Percentiles rank a stretch among this genome's conserved stretches.
phyloP scores from a whole-genome alignment of 192 early-diverging fungal species.

The Coemansia sp. region DNA sequence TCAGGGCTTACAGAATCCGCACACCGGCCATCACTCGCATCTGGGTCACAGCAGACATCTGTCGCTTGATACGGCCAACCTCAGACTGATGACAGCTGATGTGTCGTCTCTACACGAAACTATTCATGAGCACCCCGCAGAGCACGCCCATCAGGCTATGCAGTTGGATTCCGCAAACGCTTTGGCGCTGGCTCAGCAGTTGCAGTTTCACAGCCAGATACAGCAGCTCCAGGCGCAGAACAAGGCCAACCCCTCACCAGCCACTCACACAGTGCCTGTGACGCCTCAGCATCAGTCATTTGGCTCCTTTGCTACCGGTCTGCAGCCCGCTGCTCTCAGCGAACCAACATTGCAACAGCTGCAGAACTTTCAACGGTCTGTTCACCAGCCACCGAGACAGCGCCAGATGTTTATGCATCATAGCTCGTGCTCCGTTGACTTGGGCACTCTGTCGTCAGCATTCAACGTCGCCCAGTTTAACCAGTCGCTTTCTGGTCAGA shows the following conservation, averaged over 20 bases:
- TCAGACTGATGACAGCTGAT: slow-evolving; percentile 21
- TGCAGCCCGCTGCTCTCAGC: slow-evolving; percentile 16
- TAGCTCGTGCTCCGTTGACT: slow-evolving; percentile 32
- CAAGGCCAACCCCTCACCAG: slow-evolving; percentile 11
- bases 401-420: slow-evolving; percentile 21
- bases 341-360: slow-evolving; percentile 19
- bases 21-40: slow-evolving; percentile 21
- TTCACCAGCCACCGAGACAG: slow-evolving; percentile 12
- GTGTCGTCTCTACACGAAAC: slow-evolving; percentile 15
- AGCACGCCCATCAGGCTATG: slow-evolving; percentile 12
- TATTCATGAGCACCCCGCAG: slow-evolving; percentile 12
- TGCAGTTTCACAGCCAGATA: slow-evolving; percentile 19
- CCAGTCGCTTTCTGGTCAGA: slow-evolving; percentile 31
- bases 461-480: slow-evolving; percentile 31
- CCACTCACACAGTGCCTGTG: slow-evolving; percentile 22
- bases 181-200: slow-evolving; percentile 12
- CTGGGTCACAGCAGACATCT: slow-evolving; percentile 39
- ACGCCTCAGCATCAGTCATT: slow-evolving; percentile 22
- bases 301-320: background rate
- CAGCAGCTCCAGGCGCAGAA: slow-evolving; percentile 21
- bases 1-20: slow-evolving; percentile 1
- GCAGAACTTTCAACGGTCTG: slow-evolving; percentile 1
- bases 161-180: slow-evolving; percentile 9
- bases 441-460: slow-evolving; percentile 31
- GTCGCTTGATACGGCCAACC: slow-evolving; percentile 38